phyloP scores from a whole-genome alignment of 768 basidiomycete genomes.

The Tricholoma flavovirens region DNA sequence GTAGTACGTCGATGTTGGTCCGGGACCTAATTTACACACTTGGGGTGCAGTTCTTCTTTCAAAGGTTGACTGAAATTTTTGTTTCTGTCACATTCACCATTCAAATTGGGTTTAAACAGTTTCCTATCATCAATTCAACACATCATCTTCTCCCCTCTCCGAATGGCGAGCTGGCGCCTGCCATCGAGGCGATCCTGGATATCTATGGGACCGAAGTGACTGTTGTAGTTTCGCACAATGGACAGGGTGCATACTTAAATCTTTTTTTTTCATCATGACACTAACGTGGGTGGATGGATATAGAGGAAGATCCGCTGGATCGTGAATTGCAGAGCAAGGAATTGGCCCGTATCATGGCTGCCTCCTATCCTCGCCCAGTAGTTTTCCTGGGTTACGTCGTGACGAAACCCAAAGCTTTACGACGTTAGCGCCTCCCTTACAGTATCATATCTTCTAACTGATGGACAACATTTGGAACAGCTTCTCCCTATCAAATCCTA shows the following conservation, averaged over 20 bases:
- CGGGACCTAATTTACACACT: conserved; percentile 82
- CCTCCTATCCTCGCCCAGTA: conserved; percentile 62
- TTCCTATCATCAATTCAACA: conserved; percentile 80
- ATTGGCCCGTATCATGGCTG: conserved; percentile 73
- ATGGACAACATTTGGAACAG: conserved; percentile 25
- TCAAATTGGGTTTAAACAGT: conserved; percentile 36
- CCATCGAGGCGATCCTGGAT: conserved; percentile 81
- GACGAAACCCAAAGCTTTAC: conserved; percentile 54
- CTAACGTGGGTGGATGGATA: neutral
- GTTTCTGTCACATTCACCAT: neutral
- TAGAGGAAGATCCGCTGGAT: conserved; percentile 88
- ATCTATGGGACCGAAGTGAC: conserved; percentile 72
- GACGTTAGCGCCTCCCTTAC: conserved; percentile 43
- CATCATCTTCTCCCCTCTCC: conserved; percentile 89
- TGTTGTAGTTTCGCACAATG: conserved; percentile 88
- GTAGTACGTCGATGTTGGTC: conserved; percentile 84
- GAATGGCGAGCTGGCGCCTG: conserved; percentile 79
- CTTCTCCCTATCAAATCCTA: conserved; percentile 71
- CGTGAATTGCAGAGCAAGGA: conserved; percentile 80
- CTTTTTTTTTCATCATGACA: neutral
- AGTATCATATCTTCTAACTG: conserved; percentile 1
- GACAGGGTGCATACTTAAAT: conserved; percentile 54
- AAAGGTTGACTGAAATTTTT: conserved; percentile 39
- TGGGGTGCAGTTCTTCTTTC: conserved; percentile 84
- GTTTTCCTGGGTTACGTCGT: conserved; percentile 83